A percentile compares a stretch with the other conserved stretches of the same genome.
phyloP scores from a whole-genome alignment of 768 basidiomycete species.

The Rhizopogon vulgaris region DNA sequence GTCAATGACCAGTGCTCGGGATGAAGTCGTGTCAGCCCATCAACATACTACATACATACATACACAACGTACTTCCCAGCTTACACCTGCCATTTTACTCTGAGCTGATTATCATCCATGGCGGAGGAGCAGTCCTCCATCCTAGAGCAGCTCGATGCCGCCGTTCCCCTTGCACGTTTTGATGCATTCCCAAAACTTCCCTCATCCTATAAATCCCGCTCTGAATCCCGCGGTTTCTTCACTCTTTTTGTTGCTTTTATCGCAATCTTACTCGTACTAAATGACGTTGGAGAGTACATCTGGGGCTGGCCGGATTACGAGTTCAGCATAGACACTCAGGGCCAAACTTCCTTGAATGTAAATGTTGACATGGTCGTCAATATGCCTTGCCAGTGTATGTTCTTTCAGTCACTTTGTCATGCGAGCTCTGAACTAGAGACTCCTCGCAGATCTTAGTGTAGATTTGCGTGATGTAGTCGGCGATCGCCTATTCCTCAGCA shows the following conservation, averaged over 20 bases:
- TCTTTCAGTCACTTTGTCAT: not conserved
- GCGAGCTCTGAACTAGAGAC: not conserved
- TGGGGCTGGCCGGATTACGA: conserved; percentile 92
- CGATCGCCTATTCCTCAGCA: conserved; percentile 80
- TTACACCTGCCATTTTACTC: not conserved
- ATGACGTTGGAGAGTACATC: conserved; percentile 85
- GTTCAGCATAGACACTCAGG: conserved; percentile 76
- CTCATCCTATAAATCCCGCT: conserved; percentile 73
- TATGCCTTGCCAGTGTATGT: conserved; percentile 90
- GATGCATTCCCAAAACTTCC: conserved; percentile 88
- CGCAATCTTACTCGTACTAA: conserved; percentile 71
- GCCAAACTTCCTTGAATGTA: conserved; percentile 61
- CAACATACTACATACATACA: not conserved
- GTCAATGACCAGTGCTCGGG: too few relatives aligned
- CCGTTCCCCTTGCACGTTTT: conserved; percentile 62
- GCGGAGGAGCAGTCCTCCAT: conserved; percentile 27
- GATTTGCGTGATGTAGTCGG: conserved; percentile 93
- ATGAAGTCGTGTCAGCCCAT: too few relatives aligned
- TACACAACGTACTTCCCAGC: not conserved
- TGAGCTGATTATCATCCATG: conserved; percentile 7
- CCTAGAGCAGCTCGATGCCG: conserved; percentile 58
- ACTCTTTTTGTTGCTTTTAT: conserved; percentile 65
- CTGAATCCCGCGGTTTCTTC: conserved; percentile 75
- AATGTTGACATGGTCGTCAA: conserved; percentile 92
- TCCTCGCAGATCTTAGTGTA: conserved; percentile 65